Evolutionary conservation across 1,284 basidiomycete species (phyloP).

Genomic region (Cutaneotrichosporon sp.): DNA sequence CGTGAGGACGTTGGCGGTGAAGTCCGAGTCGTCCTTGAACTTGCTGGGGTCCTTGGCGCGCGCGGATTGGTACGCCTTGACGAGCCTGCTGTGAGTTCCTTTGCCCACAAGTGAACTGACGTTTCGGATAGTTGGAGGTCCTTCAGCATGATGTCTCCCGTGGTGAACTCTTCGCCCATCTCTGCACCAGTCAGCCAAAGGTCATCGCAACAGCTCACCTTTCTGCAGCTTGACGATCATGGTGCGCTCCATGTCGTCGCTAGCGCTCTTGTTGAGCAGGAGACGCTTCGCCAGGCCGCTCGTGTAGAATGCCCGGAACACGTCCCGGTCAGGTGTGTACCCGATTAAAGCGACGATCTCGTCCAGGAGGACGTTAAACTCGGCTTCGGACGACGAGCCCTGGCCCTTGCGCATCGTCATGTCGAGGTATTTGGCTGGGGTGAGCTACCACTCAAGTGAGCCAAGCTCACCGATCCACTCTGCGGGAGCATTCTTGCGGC

Average conservation of each 20-base stretch:
- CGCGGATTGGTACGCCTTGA: conserved; percentile 55
- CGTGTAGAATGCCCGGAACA: conserved; percentile 94
- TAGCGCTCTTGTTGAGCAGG: conserved; percentile 81
- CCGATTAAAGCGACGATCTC: conserved; percentile 80
- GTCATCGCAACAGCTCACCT: conserved; percentile 57
- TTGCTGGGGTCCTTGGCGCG: conserved; percentile 47
- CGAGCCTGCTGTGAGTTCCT: conserved; percentile 42
- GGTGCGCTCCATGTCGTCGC: conserved; percentile 84
- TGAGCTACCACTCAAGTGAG: not conserved
- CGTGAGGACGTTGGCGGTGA: conserved; percentile 60
- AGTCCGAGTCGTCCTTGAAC: conserved; percentile 49
- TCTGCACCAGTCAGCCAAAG: conserved; percentile 36
- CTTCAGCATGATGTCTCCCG: conserved; percentile 56
- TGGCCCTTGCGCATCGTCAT: conserved; percentile 82
- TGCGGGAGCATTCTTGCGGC: conserved; percentile 81
- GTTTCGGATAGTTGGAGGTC: conserved; percentile 52
- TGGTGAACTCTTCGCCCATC: conserved; percentile 55
- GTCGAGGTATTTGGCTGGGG: conserved; percentile 79
- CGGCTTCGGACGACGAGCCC: conserved; percentile 66
- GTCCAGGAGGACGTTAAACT: conserved; percentile 71
- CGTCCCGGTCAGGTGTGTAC: conserved; percentile 83
- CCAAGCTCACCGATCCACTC: conserved; percentile 68
- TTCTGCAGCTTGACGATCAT: conserved; percentile 88
- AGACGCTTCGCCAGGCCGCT: conserved; percentile 85
- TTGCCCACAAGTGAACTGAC: conserved; percentile 29